A percentile compares a stretch with the other conserved stretches of the same genome.
Evolutionary conservation across 192 early-diverging fungal genomes (phyloP).

Genomic region (Coemansia sp.): DNA sequence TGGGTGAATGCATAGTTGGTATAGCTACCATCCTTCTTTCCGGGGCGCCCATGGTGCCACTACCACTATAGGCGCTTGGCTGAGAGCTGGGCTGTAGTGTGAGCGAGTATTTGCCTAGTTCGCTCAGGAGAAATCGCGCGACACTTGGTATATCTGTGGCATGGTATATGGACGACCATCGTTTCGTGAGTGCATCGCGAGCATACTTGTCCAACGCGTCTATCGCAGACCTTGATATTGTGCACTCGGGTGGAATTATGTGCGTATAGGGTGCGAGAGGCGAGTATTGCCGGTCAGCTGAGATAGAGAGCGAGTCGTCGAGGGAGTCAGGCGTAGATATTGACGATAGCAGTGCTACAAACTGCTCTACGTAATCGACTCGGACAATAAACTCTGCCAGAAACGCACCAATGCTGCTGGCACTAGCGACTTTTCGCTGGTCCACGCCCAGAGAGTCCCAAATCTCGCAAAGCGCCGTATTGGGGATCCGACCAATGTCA

Average conservation of each 20-base stretch:
- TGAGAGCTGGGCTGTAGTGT: not conserved
- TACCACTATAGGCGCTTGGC: not conserved
- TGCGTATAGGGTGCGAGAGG: slow-evolving; percentile 29
- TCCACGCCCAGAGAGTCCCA: slow-evolving; percentile 33
- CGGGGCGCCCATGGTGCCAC: not conserved
- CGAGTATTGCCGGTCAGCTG: slow-evolving; percentile 19
- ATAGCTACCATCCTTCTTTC: not conserved
- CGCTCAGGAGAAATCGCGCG: slow-evolving; percentile 13
- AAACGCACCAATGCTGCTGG: slow-evolving; percentile 34
- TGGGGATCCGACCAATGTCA: slow-evolving; percentile 35
- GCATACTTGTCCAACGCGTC: slow-evolving; percentile 34
- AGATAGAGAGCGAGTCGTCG: slow-evolving; percentile 21
- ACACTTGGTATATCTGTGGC: slow-evolving; percentile 4
- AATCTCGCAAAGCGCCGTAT: slow-evolving; percentile 2
- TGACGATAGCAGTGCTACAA: slow-evolving; percentile 1
- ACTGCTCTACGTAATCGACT: slow-evolving; percentile 11
- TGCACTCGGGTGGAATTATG: slow-evolving; percentile 11
- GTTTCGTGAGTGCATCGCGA: slow-evolving; percentile 19
- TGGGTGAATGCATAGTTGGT: not conserved
- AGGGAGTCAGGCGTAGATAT: slow-evolving; percentile 10
- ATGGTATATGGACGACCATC: slow-evolving; percentile 44
- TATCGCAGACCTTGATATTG: slow-evolving; percentile 20
- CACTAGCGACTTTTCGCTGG: slow-evolving; percentile 10
- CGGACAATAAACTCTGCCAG: slow-evolving; percentile 42
- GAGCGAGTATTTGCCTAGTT: slow-evolving; percentile 16